A percentile compares a stretch with the other conserved stretches of the same genome.
phyloP scores from a whole-genome alignment of 106 monocot genomes.

The Vanilla planifolia region DNA sequence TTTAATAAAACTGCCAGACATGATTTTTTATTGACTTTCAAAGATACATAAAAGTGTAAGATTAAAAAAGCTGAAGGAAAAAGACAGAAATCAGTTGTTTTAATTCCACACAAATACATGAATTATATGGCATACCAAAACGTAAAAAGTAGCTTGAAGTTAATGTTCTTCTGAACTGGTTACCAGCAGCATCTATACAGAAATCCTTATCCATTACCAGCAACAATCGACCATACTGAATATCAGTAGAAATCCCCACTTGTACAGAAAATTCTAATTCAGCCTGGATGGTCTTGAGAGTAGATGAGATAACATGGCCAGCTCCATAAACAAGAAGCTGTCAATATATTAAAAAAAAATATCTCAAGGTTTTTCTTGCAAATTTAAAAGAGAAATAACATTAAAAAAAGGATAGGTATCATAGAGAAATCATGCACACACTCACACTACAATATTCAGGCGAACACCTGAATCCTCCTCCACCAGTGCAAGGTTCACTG shows the following conservation, averaged over 20 bases:
- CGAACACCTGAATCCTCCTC: constrained; percentile 74
- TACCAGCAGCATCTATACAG: constrained; percentile 82
- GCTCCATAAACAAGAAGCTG: constrained; percentile 96
- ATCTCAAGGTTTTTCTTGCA: neutral
- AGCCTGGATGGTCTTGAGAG: constrained; percentile 63
- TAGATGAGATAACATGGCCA: constrained; percentile 55
- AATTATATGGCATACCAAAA: constrained; percentile 59
- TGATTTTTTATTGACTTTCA: too few species aligned
- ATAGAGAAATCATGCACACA: neutral
- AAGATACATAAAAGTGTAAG: too few species aligned
- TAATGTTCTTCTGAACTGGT: constrained; percentile 74
- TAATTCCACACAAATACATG: neutral
- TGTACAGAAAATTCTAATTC: constrained; percentile 54
- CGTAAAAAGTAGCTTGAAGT: constrained; percentile 80
- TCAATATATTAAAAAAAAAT: constrained; percentile 11
- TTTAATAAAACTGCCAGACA: too few species aligned
- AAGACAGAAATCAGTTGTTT: too few species aligned
- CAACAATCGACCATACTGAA: constrained; percentile 63
- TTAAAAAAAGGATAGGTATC: neutral
- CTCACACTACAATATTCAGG: constrained; percentile 75
- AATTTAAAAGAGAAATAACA: neutral
- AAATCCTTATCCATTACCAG: constrained; percentile 79
- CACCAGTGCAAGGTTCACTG: constrained; percentile 71
- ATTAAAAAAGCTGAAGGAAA: too few species aligned
- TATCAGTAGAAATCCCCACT: constrained; percentile 41